Evolutionary conservation across 805 yeast species (phyloP), one percentile per base, ranked within the genome.

Genomic region (Hanseniaspora hatyaiensis): DNA sequence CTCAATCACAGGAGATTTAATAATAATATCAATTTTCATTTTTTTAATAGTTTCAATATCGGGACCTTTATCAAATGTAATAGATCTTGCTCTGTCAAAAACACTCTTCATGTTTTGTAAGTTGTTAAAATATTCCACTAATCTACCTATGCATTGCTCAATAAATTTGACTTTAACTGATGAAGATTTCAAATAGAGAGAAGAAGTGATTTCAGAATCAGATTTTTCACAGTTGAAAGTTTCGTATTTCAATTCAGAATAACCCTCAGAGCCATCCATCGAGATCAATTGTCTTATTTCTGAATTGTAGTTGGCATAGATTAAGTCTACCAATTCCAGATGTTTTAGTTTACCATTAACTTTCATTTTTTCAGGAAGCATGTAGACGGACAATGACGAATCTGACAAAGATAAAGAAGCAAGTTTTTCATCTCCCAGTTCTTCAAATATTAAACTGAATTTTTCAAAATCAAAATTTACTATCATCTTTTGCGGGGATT

Each of bases 31-130:
- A 58, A 88, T 73, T 53, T 78, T 77, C 64, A 87, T 77, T 51
- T 74, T 69, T 43, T 65, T 73, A 13, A 67, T 69, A 8, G 63
- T 49, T 36, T 73, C 73, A 36, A 79, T 69, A 52, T 77, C 78
- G 37, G 68, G 76, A 0, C 92, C 92, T 60, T 84, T 94, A 54
- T 81, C 75, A 54, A 86, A 74, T 0, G 97, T 95, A 9, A 87
- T 84, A 56, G 81, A 85, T 50, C 97, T 73, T 0, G 97, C 94
- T 18, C 74, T 68, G 57, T 92, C 98, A 61, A 83, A 94, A n/a
- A 88, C 70, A 3, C 74, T 75, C 62, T 92, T 92, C 95, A 89
- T 85, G 54, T 74, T 74, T 50, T 77, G 80, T 57, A 94, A 83
- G 54, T 81, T 82, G 53, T 75, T 75, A 55, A 86, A 65, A 56